Evolutionary conservation across 495 filamentous ascomycete genomes (phyloP).

Genomic region (Tuber brumale): DNA sequence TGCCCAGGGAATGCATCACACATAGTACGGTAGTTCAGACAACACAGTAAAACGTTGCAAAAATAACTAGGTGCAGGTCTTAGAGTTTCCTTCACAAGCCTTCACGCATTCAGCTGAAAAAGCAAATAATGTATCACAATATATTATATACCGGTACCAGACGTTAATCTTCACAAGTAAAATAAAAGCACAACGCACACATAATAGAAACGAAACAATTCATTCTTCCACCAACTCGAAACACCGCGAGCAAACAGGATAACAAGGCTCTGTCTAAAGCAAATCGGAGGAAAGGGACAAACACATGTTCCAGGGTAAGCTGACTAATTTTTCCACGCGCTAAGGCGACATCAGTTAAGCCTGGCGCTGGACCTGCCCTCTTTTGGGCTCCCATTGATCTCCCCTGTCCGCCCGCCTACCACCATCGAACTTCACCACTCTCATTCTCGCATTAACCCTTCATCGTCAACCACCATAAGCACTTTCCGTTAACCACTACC

Average conservation of each 20-base stretch:
- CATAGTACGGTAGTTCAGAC: background rate
- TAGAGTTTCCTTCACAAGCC: background rate
- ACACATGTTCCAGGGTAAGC: background rate
- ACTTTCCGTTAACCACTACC: background rate
- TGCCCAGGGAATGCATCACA: background rate
- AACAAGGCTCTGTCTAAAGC: background rate
- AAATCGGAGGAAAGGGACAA: background rate
- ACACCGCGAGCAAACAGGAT: background rate
- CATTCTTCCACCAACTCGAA: background rate
- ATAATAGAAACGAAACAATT: background rate
- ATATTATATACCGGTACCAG: too few relatives aligned
- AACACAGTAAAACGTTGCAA: background rate
- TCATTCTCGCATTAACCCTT: background rate
- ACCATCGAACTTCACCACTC: background rate
- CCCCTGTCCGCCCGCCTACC: background rate
- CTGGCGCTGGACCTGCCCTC: background rate
- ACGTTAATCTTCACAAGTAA: background rate
- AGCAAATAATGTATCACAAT: background rate
- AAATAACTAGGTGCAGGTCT: background rate
- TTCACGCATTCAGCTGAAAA: slow-evolving; percentile 1
- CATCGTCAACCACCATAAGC: background rate
- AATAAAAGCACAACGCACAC: background rate
- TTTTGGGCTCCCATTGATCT: background rate
- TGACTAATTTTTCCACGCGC: background rate
- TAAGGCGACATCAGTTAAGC: background rate